Percentiles rank a stretch among this genome's conserved stretches.
Evolutionary conservation across 345 rosid species (phyloP).

Genomic region (Balakata baccata): DNA sequence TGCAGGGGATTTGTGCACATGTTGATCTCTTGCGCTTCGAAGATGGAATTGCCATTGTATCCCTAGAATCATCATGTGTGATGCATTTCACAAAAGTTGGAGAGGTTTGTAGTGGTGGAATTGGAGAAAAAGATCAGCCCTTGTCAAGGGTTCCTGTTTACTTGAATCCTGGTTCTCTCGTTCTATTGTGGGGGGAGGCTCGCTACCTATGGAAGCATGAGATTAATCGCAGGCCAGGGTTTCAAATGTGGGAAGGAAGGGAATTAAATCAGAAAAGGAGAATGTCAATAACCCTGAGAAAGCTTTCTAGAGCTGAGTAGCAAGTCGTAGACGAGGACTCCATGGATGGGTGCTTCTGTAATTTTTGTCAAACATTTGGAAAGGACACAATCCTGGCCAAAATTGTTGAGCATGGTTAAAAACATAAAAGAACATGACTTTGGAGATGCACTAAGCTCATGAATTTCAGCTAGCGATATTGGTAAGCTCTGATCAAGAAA

Average conservation of each 20-base stretch:
- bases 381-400: too few relatives aligned
- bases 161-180: constrained; percentile 72
- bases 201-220: constrained; percentile 88
- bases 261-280: constrained; percentile 66
- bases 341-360: too few relatives aligned
- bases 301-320: constrained; percentile 44
- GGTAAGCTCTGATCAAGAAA: too few relatives aligned
- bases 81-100: constrained; percentile 62
- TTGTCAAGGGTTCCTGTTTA: constrained; percentile 43
- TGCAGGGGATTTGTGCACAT: constrained; percentile 91
- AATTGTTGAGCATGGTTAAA: too few relatives aligned
- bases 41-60: constrained; percentile 81
- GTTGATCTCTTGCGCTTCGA: constrained; percentile 87
- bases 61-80: constrained; percentile 77
- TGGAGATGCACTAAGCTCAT: too few relatives aligned
- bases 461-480: too few relatives aligned
- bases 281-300: constrained; percentile 74
- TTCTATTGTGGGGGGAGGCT: constrained; percentile 79
- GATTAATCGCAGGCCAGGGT: constrained; percentile 78
- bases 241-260: constrained; percentile 72
- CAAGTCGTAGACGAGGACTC: background rate
- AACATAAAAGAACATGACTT: too few relatives aligned
- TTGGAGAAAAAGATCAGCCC: constrained; percentile 12
- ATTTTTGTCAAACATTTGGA: too few relatives aligned
- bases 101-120: constrained; percentile 11